Conservation (phyloP, 2,329 filamentous ascomycete genomes). For the Rachicladosporium sp. region DNA sequence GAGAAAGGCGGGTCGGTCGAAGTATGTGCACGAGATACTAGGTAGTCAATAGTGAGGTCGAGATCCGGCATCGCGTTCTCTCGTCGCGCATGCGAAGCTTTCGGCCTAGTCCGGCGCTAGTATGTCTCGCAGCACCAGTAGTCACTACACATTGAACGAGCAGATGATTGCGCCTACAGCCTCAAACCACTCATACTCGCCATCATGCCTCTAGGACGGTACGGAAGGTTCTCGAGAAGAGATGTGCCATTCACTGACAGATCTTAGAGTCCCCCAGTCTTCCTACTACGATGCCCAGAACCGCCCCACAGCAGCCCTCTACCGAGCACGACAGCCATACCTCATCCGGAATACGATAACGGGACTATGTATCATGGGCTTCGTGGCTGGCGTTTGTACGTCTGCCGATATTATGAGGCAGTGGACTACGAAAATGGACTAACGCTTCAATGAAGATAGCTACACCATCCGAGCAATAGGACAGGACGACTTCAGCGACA, state of each 20-base stretch:
- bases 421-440: too few relatives aligned
- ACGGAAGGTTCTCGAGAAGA: too few relatives aligned
- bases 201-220: conserved; percentile 15
- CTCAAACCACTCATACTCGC: background rate
- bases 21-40: too few relatives aligned
- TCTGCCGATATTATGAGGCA: too few relatives aligned
- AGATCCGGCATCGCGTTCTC: too few relatives aligned
- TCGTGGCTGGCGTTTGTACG: conserved; percentile 82
- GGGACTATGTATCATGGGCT: conserved; percentile 59
- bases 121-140: too few relatives aligned
- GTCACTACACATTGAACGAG: too few relatives aligned
- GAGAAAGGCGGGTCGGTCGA: too few relatives aligned
- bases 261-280: conserved; percentile 46
- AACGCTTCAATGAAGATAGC: conserved; percentile 38
- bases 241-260: too few relatives aligned
- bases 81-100: too few relatives aligned
- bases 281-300: conserved; percentile 89
- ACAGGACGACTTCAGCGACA: conserved; percentile 94
- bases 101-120: too few relatives aligned
- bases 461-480: conserved; percentile 75
- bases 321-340: conserved; percentile 84
- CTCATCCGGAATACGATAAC: conserved; percentile 79
- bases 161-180: background rate
- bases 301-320: conserved; percentile 75
- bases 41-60: too few relatives aligned